Evolutionary conservation across 2,329 filamentous ascomycete genomes (phyloP).

Genomic region (Trichoderma brevicompactum): DNA sequence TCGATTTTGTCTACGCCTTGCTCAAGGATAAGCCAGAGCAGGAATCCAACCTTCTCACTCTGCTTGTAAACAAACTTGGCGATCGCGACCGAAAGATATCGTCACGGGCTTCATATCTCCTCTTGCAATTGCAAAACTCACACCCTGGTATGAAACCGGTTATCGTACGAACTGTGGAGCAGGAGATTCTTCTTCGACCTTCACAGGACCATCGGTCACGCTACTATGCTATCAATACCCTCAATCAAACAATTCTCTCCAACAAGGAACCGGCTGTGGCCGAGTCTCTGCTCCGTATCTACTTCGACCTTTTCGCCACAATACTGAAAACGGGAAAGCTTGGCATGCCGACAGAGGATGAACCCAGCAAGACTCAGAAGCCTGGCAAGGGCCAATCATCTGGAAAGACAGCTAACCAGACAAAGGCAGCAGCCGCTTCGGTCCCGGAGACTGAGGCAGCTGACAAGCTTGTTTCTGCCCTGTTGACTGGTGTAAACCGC

Average conservation of each 20-base stretch:
- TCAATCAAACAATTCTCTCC: slow-evolving; percentile 95
- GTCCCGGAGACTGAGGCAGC: slow-evolving; percentile 69
- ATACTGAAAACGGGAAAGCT: slow-evolving; percentile 68
- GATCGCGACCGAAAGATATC: slow-evolving; percentile 95
- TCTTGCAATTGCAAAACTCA: slow-evolving; percentile 86
- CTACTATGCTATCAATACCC: slow-evolving; percentile 94
- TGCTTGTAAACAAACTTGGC: slow-evolving; percentile 95
- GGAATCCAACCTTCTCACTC: slow-evolving; percentile 86
- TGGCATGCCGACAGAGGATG: slow-evolving; percentile 49
- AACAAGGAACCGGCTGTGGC: slow-evolving; percentile 80
- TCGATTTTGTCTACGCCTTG: slow-evolving; percentile 90
- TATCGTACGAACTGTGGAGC: slow-evolving; percentile 82
- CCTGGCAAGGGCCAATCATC: slow-evolving; percentile 2
- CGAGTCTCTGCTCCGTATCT: slow-evolving; percentile 81
- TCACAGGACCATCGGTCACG: slow-evolving; percentile 86
- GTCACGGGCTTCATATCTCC: slow-evolving; percentile 86
- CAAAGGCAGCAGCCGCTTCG: slow-evolving; percentile 34
- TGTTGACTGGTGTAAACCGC: slow-evolving; percentile 93
- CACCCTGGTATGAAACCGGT: slow-evolving; percentile 94
- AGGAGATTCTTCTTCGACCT: slow-evolving; percentile 83
- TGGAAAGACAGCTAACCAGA: slow-evolving; percentile 35
- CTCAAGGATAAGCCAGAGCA: slow-evolving; percentile 97
- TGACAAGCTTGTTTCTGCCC: slow-evolving; percentile 89
- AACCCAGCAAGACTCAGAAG: slow-evolving; percentile 44
- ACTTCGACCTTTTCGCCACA: slow-evolving; percentile 86